Percentiles rank a stretch among this genome's conserved stretches.
These are phyloP conservation scores for Cladosporium sp. DNA, from an alignment of 2,329 filamentous ascomycete species.

Conservation along the genomic window DNA sequence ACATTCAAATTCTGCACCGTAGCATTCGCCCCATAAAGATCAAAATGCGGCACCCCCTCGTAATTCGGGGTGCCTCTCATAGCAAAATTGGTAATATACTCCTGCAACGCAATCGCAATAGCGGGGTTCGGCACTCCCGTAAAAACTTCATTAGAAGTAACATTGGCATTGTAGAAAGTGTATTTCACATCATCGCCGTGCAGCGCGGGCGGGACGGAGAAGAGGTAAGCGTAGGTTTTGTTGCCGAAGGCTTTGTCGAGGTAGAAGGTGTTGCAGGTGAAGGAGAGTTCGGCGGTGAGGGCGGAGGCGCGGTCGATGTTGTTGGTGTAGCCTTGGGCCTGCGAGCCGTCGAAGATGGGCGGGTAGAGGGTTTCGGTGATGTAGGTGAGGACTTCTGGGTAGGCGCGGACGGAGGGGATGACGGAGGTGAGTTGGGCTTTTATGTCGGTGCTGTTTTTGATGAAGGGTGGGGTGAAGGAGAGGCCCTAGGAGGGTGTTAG, in stretches of 20 bases:
- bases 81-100: constrained; percentile 43
- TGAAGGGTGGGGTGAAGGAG: constrained; percentile 39
- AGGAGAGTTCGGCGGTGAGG: constrained; percentile 35
- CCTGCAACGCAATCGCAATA: constrained; percentile 39
- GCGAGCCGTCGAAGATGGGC: constrained; percentile 41
- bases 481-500: constrained; percentile 28
- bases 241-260: constrained; percentile 45
- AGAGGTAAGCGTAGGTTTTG: constrained; percentile 49
- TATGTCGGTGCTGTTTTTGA: constrained; percentile 31
- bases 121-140: constrained; percentile 16
- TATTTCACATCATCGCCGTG: constrained; percentile 51
- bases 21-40: constrained; percentile 42
- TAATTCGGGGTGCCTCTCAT: constrained; percentile 35
- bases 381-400: constrained; percentile 34
- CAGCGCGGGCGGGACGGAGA: constrained; percentile 48
- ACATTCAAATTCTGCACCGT: constrained; percentile 42
- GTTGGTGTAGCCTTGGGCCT: constrained; percentile 40
- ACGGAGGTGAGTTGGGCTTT: constrained; percentile 21
- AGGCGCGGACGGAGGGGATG: constrained; percentile 29
- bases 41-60: constrained; percentile 40
- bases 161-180: constrained; percentile 46
- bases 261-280: constrained; percentile 50
- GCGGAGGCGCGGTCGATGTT: constrained; percentile 40
- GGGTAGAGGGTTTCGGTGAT: constrained; percentile 47
- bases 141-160: background rate